These are phyloP conservation scores for Prunus yedoensis DNA, from an alignment of 331 rosid genomes.

Conservation along the genomic window DNA sequence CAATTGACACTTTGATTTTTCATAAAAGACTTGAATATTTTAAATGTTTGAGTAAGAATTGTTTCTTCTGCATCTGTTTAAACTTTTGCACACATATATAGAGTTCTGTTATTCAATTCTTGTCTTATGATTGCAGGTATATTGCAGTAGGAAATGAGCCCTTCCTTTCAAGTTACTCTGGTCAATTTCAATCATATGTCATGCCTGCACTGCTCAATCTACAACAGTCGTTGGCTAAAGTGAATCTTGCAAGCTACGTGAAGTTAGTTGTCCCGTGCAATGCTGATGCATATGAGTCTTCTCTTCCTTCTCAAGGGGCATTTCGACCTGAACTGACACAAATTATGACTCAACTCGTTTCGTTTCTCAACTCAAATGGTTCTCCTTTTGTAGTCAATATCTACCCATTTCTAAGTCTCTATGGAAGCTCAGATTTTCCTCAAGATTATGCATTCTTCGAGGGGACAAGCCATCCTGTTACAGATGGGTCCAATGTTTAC, in stretches of 20 bases:
- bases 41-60: background rate
- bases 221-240: constrained; percentile 83
- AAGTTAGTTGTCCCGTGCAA: constrained; percentile 96
- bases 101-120: constrained; percentile 19
- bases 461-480: constrained; percentile 83
- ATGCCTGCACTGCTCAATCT: constrained; percentile 75
- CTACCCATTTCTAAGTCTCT: constrained; percentile 93
- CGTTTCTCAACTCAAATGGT: constrained; percentile 88
- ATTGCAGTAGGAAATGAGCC: constrained; percentile 97
- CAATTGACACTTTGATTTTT: no score
- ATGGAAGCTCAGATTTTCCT: constrained; percentile 76
- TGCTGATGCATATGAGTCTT: constrained; percentile 90
- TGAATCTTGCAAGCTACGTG: constrained; percentile 74
- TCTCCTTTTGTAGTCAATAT: constrained; percentile 93
- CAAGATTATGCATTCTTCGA: constrained; percentile 94
- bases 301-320: constrained; percentile 90
- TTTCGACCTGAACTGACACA: constrained; percentile 79
- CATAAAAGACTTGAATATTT: no score
- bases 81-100: background rate
- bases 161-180: constrained; percentile 75
- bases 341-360: constrained; percentile 69
- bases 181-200: constrained; percentile 69
- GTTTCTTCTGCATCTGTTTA: no score
- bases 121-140: constrained; percentile 55
- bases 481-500: constrained; percentile 83